phyloP scores from a whole-genome alignment of 768 basidiomycete species.

The Lactifluus echinatus region DNA sequence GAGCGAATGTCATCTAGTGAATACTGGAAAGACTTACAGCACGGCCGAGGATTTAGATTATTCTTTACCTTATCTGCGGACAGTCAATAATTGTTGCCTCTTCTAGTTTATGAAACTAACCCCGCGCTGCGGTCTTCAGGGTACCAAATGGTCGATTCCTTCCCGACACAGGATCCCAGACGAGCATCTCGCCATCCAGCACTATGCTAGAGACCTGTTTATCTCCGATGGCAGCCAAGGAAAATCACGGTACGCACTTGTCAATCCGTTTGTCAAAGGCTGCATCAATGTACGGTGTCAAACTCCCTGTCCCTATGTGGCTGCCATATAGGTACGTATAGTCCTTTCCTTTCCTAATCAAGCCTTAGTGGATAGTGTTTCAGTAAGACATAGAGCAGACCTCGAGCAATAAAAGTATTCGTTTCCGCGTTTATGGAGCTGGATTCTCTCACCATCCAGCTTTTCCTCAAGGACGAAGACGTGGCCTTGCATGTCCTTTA shows the following conservation, averaged over 20 bases:
- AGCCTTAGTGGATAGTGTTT: neutral
- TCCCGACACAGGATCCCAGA: conserved; percentile 89
- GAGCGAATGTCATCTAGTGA: neutral
- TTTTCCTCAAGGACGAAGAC: conserved; percentile 95
- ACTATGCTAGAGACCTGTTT: conserved; percentile 53
- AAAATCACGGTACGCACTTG: conserved; percentile 47
- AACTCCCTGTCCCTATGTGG: conserved; percentile 69
- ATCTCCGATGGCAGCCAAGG: neutral
- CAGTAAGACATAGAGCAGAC: conserved; percentile 29
- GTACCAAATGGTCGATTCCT: conserved; percentile 89
- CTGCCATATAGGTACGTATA: conserved; percentile 90
- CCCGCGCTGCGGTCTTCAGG: conserved; percentile 85
- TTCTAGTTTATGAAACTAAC: conserved; percentile 30
- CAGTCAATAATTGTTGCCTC: neutral
- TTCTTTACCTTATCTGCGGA: conserved; percentile 58
- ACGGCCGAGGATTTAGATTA: conserved; percentile 73
- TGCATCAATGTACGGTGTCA: conserved; percentile 77
- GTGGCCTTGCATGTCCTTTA: conserved; percentile 71
- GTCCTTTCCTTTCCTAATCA: conserved; percentile 73
- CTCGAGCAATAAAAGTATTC: conserved; percentile 92
- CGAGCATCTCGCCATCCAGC: conserved; percentile 96
- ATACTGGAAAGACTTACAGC: conserved; percentile 52
- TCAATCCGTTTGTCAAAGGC: conserved; percentile 71
- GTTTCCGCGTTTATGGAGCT: conserved; percentile 86
- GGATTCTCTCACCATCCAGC: conserved; percentile 94